A percentile compares a stretch with the other conserved stretches of the same genome.
These are phyloP conservation scores for Parsonsia alboflavescens DNA, from an alignment of 257 asterid species.

Conservation along the genomic window DNA sequence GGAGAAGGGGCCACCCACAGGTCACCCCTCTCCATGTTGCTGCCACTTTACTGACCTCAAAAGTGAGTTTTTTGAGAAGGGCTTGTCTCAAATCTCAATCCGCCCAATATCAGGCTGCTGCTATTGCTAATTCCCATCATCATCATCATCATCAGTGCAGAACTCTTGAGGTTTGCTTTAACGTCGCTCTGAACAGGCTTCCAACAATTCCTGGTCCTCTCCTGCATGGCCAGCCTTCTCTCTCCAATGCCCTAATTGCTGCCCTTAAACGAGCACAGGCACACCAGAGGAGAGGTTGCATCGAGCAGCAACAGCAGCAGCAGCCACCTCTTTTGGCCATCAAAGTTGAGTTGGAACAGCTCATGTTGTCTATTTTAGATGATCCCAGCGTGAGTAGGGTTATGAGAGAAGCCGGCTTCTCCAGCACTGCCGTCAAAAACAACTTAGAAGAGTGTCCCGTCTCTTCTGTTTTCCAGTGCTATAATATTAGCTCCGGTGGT, in stretches of 20 bases:
- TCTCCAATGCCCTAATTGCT: conserved; percentile 75
- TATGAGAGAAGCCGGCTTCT: conserved; percentile 87
- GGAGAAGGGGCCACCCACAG: conserved; percentile 89
- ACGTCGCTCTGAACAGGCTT: conserved; percentile 82
- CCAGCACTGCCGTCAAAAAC: conserved; percentile 51
- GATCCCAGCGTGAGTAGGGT: conserved; percentile 87
- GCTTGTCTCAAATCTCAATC: conserved; percentile 67
- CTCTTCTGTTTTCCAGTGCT: conserved; percentile 49
- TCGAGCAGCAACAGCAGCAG: conserved; percentile 58
- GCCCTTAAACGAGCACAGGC: conserved; percentile 84
- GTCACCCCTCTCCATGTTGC: conserved; percentile 90
- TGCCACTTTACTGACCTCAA: conserved; percentile 54
- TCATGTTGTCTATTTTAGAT: conserved; percentile 64
- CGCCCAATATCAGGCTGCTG: conserved; percentile 21
- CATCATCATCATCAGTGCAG: conserved; percentile 52
- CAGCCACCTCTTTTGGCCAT: conserved; percentile 44
- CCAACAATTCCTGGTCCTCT: conserved; percentile 62
- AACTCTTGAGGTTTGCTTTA: conserved; percentile 82
- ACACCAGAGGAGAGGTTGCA: conserved; percentile 64
- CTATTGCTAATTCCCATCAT: background rate
- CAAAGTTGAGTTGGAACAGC: conserved; percentile 74
- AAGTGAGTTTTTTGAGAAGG: conserved; percentile 45
- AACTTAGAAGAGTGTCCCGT: conserved; percentile 40
- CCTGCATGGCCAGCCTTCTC: conserved; percentile 62
- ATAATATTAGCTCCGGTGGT: conserved; percentile 44